Base-by-base conservation (phyloP, 352 stramenopile species). In the Globisporangium okanoganense region DNA sequence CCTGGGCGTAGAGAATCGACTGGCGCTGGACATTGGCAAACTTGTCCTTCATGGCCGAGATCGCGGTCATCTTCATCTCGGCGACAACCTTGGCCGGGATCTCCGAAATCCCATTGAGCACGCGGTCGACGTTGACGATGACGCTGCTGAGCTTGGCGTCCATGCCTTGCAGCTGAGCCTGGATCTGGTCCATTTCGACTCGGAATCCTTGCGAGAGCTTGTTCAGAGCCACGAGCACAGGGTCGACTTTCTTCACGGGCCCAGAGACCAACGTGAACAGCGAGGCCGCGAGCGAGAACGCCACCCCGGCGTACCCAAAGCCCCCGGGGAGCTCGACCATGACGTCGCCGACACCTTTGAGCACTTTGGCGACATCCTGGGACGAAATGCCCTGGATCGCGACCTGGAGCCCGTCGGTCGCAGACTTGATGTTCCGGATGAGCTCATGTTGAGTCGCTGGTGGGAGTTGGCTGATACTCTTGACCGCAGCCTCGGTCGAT, bases 1-100 rank as follows among this genome's bases (percentile, higher is more conserved):
- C 74, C 7, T 45, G 27, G 0, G 71, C 64, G 52, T 75, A 82
- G n/a, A 76, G 64, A 33, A 69, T 52, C 0, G 74, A 55, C 6
- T 69, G 63, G 20, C 56, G 60, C 35, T 78, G 74, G 0, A 82
- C 64, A 29, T 50, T 62, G 2, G 62, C 60, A 35, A 82, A 79
- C 44, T 79, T 79, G 69, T 82, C 74, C 60, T 82, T 82, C 71
- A 79, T 79, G 35, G 64, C 63, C 6, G 70, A 65, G 25, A 79
- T 62, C 20, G 73, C 53, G 0, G 74, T 78, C 43, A 82, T 55
- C 48, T 78, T 72, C 71, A 78, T 82, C 61, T 82, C 74, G 9
- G 74, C 74, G 6, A 82, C 59, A 20, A 82, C 67, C 49, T 76
- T 76, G 16, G 69, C 40, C 2, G 74, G 74, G 20, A 82, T 61